These are phyloP conservation scores for Moelleriella libera DNA, from an alignment of 2,329 filamentous ascomycete genomes.

Conservation along the genomic window DNA sequence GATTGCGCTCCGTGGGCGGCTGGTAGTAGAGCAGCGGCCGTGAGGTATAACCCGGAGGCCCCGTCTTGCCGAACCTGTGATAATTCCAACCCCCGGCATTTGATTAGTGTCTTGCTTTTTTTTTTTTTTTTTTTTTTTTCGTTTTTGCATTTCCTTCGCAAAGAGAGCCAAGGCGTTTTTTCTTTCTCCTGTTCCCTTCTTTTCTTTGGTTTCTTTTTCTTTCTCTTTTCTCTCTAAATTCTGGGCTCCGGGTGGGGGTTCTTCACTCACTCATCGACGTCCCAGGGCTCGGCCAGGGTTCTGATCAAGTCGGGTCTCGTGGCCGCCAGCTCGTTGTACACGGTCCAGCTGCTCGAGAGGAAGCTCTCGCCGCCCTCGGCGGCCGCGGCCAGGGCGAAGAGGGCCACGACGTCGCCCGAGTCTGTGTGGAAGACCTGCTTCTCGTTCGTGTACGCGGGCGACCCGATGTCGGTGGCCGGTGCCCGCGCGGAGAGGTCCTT, in stretches of 20 bases:
- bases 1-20: conserved; percentile 24
- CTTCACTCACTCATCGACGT: conserved; percentile 24
- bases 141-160: no score
- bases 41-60: conserved; percentile 21
- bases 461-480: conserved; percentile 29
- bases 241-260: no score
- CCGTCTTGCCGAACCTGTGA: conserved; percentile 35
- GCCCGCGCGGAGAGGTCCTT: conserved; percentile 35
- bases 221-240: no score
- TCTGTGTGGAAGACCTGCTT: conserved; percentile 53
- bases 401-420: conserved; percentile 40
- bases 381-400: conserved; percentile 40
- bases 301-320: conserved; percentile 44
- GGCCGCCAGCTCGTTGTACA: conserved; percentile 48
- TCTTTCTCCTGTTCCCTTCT: no score
- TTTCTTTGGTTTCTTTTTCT: no score
- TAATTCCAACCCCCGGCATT: neutral
- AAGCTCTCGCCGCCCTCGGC: conserved; percentile 41
- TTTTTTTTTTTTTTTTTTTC: neutral
- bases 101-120: neutral
- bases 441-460: conserved; percentile 44
- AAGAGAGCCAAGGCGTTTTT: no score
- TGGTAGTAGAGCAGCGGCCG: conserved; percentile 44
- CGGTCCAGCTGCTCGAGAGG: conserved; percentile 40
- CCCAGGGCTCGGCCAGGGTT: conserved; percentile 37